These are phyloP conservation scores for Akanthomyces lecanii DNA, from an alignment of 2,329 filamentous ascomycete genomes.

Conservation along the genomic window DNA sequence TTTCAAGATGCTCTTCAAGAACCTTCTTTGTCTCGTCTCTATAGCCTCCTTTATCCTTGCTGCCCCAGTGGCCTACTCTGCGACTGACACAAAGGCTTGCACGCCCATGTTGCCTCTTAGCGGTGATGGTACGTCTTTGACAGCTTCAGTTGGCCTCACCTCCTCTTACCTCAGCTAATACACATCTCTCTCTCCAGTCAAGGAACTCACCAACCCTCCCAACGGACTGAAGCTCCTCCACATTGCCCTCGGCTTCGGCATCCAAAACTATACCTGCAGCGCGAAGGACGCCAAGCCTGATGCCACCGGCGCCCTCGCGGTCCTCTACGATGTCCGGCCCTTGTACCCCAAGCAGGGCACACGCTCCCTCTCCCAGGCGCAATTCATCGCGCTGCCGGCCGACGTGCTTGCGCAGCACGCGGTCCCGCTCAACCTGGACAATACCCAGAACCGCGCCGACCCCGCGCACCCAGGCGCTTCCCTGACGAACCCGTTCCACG, in stretches of 20 bases:
- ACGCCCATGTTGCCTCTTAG: constrained; percentile 2
- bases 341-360: constrained; percentile 45
- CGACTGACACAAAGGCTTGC: constrained; percentile 16
- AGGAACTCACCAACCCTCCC: constrained; percentile 42
- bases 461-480: constrained; percentile 38
- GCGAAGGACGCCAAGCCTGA: constrained; percentile 31
- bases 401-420: constrained; percentile 37
- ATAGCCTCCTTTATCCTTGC: constrained; percentile 30
- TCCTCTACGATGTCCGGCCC: constrained; percentile 53
- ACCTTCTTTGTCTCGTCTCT: constrained; percentile 31
- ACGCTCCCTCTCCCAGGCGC: constrained; percentile 33
- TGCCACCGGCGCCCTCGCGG: constrained; percentile 53
- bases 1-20: constrained; percentile 31
- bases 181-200: constrained; percentile 25
- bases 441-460: constrained; percentile 26
- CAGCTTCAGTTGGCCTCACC: not conserved
- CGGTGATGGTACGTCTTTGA: not conserved
- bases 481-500: constrained; percentile 41
- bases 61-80: constrained; percentile 21
- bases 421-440: constrained; percentile 46
- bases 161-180: too few relatives aligned
- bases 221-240: constrained; percentile 20
- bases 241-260: constrained; percentile 20
- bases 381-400: constrained; percentile 40
- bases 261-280: constrained; percentile 66